phyloP scores from a whole-genome alignment of 345 rosid genomes.

The Litchi chinensis region DNA sequence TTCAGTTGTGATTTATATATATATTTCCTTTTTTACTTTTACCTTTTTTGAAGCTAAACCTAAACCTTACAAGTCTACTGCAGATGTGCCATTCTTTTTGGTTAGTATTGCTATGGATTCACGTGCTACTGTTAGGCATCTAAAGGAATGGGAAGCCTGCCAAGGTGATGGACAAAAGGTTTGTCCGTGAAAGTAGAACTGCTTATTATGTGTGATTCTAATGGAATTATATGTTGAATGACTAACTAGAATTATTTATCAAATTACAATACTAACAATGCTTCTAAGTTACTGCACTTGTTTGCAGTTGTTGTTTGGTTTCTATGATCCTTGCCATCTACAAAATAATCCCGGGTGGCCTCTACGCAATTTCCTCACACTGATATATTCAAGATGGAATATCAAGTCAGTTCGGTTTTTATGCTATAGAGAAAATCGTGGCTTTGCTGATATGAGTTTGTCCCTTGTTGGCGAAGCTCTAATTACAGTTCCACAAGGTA shows the following conservation, averaged over 20 bases:
- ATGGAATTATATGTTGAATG: neutral
- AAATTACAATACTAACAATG: neutral
- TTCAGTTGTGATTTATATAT: conserved; percentile 1
- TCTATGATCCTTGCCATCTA: conserved; percentile 94
- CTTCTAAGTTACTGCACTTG: conserved; percentile 14
- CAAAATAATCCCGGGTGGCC: conserved; percentile 96
- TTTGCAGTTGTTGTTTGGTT: conserved; percentile 75
- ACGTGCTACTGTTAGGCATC: conserved; percentile 54
- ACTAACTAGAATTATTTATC: neutral
- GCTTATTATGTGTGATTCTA: conserved; percentile 4
- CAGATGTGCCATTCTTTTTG: conserved; percentile 90
- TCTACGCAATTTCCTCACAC: conserved; percentile 83
- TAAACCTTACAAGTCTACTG: conserved; percentile 9
- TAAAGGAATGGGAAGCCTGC: conserved; percentile 73
- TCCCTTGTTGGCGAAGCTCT: conserved; percentile 86
- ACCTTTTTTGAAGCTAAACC: neutral
- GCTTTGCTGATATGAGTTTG: conserved; percentile 77
- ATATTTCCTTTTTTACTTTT: neutral
- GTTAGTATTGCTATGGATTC: conserved; percentile 61
- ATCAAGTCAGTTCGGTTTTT: conserved; percentile 64
- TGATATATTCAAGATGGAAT: conserved; percentile 77
- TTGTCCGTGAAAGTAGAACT: conserved; percentile 19
- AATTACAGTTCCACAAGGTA: conserved; percentile 65
- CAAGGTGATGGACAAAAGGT: conserved; percentile 76
- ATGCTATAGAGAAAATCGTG: conserved; percentile 89